Evolutionary conservation across 768 basidiomycete genomes (phyloP).

Genomic region (Phaeotremella fagi): DNA sequence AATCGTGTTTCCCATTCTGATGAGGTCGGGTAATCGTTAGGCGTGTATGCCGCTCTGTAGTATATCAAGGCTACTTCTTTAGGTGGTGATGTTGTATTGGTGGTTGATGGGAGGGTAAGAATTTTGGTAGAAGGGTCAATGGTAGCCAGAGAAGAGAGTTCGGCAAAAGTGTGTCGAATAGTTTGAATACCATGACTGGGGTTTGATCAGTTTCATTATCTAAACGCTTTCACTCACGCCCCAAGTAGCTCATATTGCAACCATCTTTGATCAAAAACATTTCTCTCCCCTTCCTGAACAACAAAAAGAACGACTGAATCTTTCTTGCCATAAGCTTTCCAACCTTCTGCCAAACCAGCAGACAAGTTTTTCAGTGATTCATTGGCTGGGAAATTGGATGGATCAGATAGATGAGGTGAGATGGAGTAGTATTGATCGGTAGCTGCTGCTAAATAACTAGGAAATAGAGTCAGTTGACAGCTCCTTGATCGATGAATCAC

Average conservation of each 20-base stretch:
- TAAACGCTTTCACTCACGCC: conserved; percentile 54
- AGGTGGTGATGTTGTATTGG: conserved; percentile 46
- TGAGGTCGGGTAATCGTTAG: conserved; percentile 67
- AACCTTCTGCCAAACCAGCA: conserved; percentile 71
- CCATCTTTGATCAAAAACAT: conserved; percentile 88
- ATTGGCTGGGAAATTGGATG: conserved; percentile 67
- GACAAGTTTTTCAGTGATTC: conserved; percentile 65
- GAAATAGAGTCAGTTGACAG: background rate
- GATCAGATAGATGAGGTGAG: conserved; percentile 31
- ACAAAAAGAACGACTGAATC: conserved; percentile 70
- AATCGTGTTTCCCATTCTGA: conserved; percentile 64
- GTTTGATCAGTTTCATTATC: background rate
- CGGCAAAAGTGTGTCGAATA: conserved; percentile 68
- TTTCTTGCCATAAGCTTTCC: conserved; percentile 59
- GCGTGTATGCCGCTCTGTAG: conserved; percentile 83
- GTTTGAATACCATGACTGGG: conserved; percentile 68
- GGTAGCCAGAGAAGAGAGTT: conserved; percentile 60
- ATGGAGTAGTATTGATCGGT: conserved; percentile 62
- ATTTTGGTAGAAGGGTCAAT: conserved; percentile 48
- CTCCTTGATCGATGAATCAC: no score
- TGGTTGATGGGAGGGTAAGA: conserved; percentile 46
- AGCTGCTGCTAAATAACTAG: conserved; percentile 62
- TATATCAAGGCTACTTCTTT: conserved; percentile 80
- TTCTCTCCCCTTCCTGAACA: conserved; percentile 81
- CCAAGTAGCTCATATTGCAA: conserved; percentile 82